Evolutionary conservation across 352 stramenopile genomes (phyloP), one percentile per base, ranked within the genome.

Genomic region (Blastocystis sp.): DNA sequence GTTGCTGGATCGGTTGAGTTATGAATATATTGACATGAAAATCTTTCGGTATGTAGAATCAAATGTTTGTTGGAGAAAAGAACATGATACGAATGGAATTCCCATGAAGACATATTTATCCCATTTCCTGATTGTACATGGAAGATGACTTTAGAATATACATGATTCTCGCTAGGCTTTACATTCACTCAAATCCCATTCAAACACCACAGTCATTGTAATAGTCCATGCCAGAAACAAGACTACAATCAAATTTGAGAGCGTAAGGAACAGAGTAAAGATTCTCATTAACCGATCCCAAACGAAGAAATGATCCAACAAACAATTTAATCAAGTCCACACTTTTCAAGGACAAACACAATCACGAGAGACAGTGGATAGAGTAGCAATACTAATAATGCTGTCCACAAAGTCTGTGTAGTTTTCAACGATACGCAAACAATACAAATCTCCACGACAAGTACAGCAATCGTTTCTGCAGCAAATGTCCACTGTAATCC

Each of bases 401-500:
- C 94, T 52, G 93, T 91, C 7, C 92, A 43, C n/a, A 93, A 89
- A 71, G 93, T 94, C 91, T 97, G 92, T 16, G 91, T 94, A 88
- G 93, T 93, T 81, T 93, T 91, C 89, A 95, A 74, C 7, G 91
- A 89, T 12, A 93, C 66, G 49, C 87, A 56, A 24, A 88, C 88
- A 56, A 94, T 95, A 32, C 90, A 90, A 52, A 97, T 89, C 89
- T 98, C 92, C 37, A 98, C 95, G 77, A 97, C 92, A 46, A 99
- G 90, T 88, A 99, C 98, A 63, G 94, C 89, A 71, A 97, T 92
- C 11, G 95, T 98, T 90, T 99, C 96, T 32, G 95, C 95, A 74
- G 93, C 97, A 90, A 97, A 99, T 89, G 98, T 90, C 96, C 96
- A 99, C 66, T 96, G 94, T 29, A 99, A 91, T 4, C 92, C 91